A percentile compares a stretch with the other conserved stretches of the same genome.
These are phyloP conservation scores for Avena atlantica DNA, from an alignment of 176 grass and related monocot genomes.

Conservation along the genomic window DNA sequence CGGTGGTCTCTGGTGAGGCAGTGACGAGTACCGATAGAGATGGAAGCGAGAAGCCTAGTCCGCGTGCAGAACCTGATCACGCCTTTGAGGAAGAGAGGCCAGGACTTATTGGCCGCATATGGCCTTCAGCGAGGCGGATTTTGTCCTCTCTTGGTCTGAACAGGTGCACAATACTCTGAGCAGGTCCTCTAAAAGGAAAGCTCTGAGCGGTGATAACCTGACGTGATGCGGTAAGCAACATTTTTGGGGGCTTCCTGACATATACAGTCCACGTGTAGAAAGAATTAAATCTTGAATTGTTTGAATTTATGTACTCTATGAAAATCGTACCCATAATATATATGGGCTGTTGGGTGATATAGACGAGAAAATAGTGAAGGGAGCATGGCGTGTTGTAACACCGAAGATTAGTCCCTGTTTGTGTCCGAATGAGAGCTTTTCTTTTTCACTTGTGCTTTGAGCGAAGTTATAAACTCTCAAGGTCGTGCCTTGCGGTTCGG, in stretches of 20 bases:
- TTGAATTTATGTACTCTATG: not conserved
- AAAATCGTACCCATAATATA: not conserved
- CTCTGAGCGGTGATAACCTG: not conserved
- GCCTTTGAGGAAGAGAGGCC: slow-evolving; percentile 64
- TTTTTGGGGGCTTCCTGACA: not conserved
- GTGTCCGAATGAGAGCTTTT: not conserved
- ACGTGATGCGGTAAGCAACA: not conserved
- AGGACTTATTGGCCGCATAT: slow-evolving; percentile 64
- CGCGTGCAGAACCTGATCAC: slow-evolving; percentile 15
- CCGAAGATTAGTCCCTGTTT: not conserved
- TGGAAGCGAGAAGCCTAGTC: not conserved
- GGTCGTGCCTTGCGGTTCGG: not conserved
- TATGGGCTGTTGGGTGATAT: not conserved
- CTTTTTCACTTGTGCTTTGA: not conserved
- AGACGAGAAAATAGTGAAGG: not conserved
- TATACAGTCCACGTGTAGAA: not conserved
- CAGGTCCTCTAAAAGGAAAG: not conserved
- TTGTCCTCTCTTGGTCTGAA: slow-evolving; percentile 77
- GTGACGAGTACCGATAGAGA: slow-evolving; percentile 39
- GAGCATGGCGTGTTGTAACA: not conserved
- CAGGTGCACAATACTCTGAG: slow-evolving; percentile 82
- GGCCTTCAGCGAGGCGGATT: slow-evolving; percentile 67
- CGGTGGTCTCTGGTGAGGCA: slow-evolving; percentile 26
- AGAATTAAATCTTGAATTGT: not conserved
- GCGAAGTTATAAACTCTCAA: not conserved